phyloP scores from a whole-genome alignment of 1,284 basidiomycete species.

The Pseudozyma tsukubaensis region DNA sequence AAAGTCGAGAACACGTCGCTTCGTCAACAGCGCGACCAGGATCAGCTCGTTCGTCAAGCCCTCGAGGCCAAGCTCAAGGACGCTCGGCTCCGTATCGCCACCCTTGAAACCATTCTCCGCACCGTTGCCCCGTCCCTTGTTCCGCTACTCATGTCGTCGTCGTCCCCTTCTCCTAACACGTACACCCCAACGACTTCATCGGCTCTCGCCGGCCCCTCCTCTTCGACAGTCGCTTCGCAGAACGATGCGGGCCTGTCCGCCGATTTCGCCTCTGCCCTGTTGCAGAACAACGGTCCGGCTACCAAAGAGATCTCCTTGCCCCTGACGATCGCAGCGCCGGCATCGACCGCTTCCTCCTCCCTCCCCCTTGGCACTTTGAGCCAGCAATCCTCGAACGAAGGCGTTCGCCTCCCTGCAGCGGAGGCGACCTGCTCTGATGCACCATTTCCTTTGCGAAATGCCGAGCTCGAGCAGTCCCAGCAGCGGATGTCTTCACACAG shows the following conservation, averaged over 20 bases:
- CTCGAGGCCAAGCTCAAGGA: conserved; percentile 51
- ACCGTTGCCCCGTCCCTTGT: conserved; percentile 37
- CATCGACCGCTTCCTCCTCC: conserved; percentile 48
- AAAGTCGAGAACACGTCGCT: conserved; percentile 47
- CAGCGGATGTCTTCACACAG: conserved; percentile 59
- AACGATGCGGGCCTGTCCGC: conserved; percentile 31
- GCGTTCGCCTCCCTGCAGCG: conserved; percentile 68
- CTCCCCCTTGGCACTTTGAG: conserved; percentile 23
- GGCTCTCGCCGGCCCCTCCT: conserved; percentile 26
- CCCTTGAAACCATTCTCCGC: conserved; percentile 53
- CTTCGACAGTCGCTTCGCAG: conserved; percentile 29
- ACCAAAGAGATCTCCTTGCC: conserved; percentile 36
- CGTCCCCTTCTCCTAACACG: conserved; percentile 21
- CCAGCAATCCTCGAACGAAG: conserved; percentile 43
- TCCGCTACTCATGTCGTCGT: conserved; percentile 30
- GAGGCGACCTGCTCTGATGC: conserved; percentile 61
- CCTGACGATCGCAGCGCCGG: conserved; percentile 57
- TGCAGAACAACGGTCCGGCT: conserved; percentile 34
- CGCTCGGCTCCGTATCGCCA: conserved; percentile 42
- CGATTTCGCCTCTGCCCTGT: conserved; percentile 26
- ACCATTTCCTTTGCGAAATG: conserved; percentile 36
- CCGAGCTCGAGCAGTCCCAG: conserved; percentile 58
- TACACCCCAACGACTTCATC: conserved; percentile 17
- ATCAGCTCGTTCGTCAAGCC: conserved; percentile 21
- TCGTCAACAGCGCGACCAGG: conserved; percentile 30